Evolutionary conservation across 805 yeast species (phyloP).

Genomic region (Candida ulmi): DNA sequence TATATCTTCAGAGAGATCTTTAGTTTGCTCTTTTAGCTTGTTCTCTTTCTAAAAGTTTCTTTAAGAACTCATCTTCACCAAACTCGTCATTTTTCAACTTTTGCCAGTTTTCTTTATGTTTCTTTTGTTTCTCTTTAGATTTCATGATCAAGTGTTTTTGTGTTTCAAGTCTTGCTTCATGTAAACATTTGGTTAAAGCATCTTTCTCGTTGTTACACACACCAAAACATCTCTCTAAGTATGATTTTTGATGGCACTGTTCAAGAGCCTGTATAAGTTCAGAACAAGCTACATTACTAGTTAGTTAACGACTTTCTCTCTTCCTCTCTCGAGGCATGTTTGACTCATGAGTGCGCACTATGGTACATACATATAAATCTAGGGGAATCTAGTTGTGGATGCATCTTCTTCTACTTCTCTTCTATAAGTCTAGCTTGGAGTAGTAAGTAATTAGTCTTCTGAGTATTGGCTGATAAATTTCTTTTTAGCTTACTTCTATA

Average conservation of each 20-base stretch:
- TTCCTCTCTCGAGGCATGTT: no score
- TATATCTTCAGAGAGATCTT: no score
- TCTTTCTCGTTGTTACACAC: conserved; percentile 80
- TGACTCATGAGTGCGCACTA: no score
- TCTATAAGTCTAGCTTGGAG: no score
- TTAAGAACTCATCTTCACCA: conserved; percentile 69
- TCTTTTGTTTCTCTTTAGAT: conserved; percentile 52
- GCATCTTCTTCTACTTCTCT: no score
- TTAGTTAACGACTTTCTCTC: background rate
- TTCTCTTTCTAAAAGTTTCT: conserved; percentile 56
- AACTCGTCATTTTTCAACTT: conserved; percentile 68
- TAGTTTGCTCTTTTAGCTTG: conserved; percentile 29
- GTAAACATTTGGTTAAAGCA: conserved; percentile 73
- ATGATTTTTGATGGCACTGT: conserved; percentile 74
- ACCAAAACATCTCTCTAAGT: conserved; percentile 68
- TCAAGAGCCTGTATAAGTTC: conserved; percentile 83
- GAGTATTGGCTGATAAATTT: background rate
- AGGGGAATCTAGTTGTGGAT: conserved; percentile 48
- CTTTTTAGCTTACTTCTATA: no score
- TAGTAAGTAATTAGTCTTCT: no score
- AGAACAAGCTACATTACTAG: conserved; percentile 49
- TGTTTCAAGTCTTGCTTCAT: conserved; percentile 62
- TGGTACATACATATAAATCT: conserved; percentile 41
- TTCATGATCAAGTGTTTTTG: conserved; percentile 48
- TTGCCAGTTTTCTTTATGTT: conserved; percentile 51